Evolutionary conservation across 805 yeast species (phyloP).

Genomic region (Yarrowia sp.): DNA sequence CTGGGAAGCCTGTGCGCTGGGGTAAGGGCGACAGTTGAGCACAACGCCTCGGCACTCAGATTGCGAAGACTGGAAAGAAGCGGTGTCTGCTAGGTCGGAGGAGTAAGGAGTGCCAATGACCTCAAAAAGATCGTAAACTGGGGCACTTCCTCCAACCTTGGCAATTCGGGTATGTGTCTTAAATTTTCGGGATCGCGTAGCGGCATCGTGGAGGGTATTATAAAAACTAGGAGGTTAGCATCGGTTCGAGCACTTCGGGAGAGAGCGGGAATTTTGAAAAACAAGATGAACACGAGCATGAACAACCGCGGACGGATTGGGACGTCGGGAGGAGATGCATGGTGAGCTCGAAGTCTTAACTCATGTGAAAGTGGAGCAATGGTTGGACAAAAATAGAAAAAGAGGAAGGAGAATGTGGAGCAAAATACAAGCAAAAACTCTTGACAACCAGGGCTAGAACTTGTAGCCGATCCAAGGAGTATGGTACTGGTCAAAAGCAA

Average conservation of each 20-base stretch:
- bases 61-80: neutral
- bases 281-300: neutral
- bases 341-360: neutral
- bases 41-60: constrained; percentile 12
- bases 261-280: neutral
- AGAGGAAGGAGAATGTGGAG: neutral
- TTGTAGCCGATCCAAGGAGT: too few species aligned
- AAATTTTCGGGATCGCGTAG: neutral
- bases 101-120: constrained; percentile 21
- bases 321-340: neutral
- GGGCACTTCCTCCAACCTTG: neutral
- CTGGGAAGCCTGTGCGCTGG: constrained; percentile 12
- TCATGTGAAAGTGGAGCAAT: neutral
- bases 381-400: neutral
- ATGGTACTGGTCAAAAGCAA: too few species aligned
- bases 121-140: constrained; percentile 8
- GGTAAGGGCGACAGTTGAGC: constrained; percentile 9
- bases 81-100: neutral
- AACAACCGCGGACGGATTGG: neutral
- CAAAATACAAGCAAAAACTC: too few species aligned
- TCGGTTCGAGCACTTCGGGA: neutral
- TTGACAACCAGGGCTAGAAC: too few species aligned
- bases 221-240: constrained; percentile 15
- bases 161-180: constrained; percentile 13
- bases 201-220: constrained; percentile 22